A percentile compares a stretch with the other conserved stretches of the same genome.
These are phyloP conservation scores for Naganishia vishniacii DNA, from an alignment of 768 basidiomycete genomes.

Conservation along the genomic window DNA sequence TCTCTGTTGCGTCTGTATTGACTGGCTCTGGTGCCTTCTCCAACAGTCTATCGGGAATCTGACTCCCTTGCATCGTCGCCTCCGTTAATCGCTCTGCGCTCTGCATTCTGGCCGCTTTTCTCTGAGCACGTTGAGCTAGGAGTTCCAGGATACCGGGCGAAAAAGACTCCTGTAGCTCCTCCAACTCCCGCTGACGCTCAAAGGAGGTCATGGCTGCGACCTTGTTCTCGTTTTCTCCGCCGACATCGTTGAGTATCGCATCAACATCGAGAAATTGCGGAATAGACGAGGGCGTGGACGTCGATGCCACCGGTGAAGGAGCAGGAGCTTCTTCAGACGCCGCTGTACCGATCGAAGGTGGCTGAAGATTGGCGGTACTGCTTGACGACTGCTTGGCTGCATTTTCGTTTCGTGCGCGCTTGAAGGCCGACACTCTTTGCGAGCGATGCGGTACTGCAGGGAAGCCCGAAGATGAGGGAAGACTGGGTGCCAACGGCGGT, in stretches of 20 bases:
- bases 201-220: slow-evolving; percentile 66
- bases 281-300: background rate
- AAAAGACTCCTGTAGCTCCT: slow-evolving; percentile 65
- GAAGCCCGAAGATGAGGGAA: slow-evolving; percentile 55
- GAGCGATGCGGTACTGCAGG: slow-evolving; percentile 63
- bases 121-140: slow-evolving; percentile 56
- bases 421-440: slow-evolving; percentile 54
- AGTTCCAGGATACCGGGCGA: slow-evolving; percentile 63
- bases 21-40: slow-evolving; percentile 29
- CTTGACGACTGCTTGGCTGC: slow-evolving; percentile 5
- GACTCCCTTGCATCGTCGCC: slow-evolving; percentile 24
- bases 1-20: slow-evolving; percentile 31
- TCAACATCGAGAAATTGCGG: background rate
- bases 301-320: slow-evolving; percentile 25
- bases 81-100: slow-evolving; percentile 33
- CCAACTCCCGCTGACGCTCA: slow-evolving; percentile 62
- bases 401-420: slow-evolving; percentile 35
- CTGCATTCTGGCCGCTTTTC: slow-evolving; percentile 41
- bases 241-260: slow-evolving; percentile 59
- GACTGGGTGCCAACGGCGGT: slow-evolving; percentile 37
- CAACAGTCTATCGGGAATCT: no score
- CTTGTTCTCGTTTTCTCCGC: slow-evolving; percentile 59
- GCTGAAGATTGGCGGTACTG: slow-evolving; percentile 31
- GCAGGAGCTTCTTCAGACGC: background rate
- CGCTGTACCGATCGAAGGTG: slow-evolving; percentile 23